phyloP scores from a whole-genome alignment of 176 grass and related monocot genomes.

The Rhynchospora tenuis region DNA sequence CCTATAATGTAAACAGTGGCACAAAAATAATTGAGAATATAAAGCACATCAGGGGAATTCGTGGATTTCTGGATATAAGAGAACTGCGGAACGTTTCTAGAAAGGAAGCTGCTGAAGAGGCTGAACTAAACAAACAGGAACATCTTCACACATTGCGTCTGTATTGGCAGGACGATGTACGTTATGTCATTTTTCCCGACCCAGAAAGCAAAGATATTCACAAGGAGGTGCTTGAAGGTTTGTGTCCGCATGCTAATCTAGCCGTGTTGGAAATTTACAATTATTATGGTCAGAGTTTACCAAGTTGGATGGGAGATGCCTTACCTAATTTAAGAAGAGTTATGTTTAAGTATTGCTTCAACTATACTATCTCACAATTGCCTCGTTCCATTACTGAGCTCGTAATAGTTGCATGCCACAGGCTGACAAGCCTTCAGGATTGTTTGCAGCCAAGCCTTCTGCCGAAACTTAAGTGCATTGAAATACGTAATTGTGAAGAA shows the following conservation, averaged over 20 bases:
- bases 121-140: background rate
- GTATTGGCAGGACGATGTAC: background rate
- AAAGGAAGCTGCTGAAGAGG: background rate
- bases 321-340: background rate
- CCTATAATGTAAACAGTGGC: background rate
- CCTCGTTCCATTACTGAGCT: background rate
- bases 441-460: background rate
- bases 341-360: background rate
- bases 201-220: background rate
- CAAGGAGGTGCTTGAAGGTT: conserved; percentile 11
- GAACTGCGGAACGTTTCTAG: background rate
- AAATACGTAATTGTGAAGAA: background rate
- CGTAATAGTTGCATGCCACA: accelerated
- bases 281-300: background rate
- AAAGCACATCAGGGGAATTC: background rate
- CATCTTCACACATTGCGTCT: background rate
- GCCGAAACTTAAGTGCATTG: background rate
- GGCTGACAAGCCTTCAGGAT: background rate
- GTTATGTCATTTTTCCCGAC: too few species aligned
- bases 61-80: background rate
- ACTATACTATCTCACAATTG: background rate
- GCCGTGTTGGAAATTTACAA: background rate
- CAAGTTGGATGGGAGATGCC: background rate
- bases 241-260: conserved; percentile 17
- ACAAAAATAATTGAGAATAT: background rate